A percentile compares a stretch with the other conserved stretches of the same genome.
phyloP scores from a whole-genome alignment of 257 asterid species.

The Anisodus tanguticus region DNA sequence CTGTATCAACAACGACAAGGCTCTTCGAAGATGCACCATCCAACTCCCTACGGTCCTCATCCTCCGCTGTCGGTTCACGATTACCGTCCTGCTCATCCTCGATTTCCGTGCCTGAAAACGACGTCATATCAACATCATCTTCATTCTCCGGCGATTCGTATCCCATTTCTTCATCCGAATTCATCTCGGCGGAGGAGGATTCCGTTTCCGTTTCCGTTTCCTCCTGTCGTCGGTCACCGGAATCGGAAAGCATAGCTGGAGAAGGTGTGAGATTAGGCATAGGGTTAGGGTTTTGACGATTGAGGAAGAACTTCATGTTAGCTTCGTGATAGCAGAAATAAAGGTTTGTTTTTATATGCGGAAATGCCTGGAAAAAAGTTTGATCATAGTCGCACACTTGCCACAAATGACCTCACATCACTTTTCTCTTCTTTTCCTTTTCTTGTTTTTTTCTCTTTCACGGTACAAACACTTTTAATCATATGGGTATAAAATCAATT shows the following conservation, averaged over 20 bases:
- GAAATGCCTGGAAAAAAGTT: not conserved
- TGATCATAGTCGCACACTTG: not conserved
- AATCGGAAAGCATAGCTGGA: not conserved
- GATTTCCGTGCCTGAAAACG: slow-evolving; percentile 29
- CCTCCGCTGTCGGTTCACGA: not conserved
- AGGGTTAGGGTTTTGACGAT: slow-evolving; percentile 18
- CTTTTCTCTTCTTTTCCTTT: not conserved
- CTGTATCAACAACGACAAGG: slow-evolving; percentile 33
- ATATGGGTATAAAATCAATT: too few relatives aligned
- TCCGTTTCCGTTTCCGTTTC: too few relatives aligned
- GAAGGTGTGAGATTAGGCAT: not conserved
- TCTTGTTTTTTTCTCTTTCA: not conserved
- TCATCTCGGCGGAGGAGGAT: slow-evolving; percentile 7
- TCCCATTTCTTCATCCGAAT: slow-evolving; percentile 29
- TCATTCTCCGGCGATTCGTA: not conserved
- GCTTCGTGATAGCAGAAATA: not conserved
- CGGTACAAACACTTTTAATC: too few relatives aligned
- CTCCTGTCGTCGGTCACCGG: not conserved
- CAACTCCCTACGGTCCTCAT: not conserved
- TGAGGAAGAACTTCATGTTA: too few relatives aligned
- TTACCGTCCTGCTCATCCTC: slow-evolving; percentile 29
- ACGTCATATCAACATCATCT: slow-evolving; percentile 28
- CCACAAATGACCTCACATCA: not conserved
- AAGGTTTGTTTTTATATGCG: not conserved
- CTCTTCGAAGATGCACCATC: slow-evolving; percentile 3